Evolutionary conservation across 495 filamentous ascomycete genomes (phyloP).

Genomic region (Sabuloglossum arenarium): DNA sequence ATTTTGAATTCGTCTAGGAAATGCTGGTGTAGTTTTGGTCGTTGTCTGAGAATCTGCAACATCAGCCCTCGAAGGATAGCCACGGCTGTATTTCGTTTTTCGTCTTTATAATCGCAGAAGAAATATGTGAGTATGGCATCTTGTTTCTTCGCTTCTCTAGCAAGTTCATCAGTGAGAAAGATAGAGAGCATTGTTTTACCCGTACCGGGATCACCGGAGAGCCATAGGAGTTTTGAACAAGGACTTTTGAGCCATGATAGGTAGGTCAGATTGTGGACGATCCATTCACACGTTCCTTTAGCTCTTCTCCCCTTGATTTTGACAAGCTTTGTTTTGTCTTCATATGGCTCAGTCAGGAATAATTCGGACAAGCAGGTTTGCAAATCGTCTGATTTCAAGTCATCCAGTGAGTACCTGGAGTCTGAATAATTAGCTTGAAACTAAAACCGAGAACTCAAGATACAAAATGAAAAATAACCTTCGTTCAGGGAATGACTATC

Average conservation of each 20-base stretch:
- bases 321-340: background rate
- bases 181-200: background rate
- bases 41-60: background rate
- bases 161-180: background rate
- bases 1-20: background rate
- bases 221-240: background rate
- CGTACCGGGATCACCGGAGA: background rate
- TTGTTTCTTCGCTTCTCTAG: no score
- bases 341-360: background rate
- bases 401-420: no score
- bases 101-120: background rate
- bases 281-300: background rate
- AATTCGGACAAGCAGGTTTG: no score
- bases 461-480: no score
- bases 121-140: background rate
- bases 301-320: background rate
- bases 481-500: no score
- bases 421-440: no score
- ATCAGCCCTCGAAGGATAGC: background rate
- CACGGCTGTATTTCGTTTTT: background rate
- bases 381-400: no score
- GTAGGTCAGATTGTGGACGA: background rate
- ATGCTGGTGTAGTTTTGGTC: background rate
- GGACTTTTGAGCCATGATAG: background rate
- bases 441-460: no score